These are phyloP conservation scores for Fraxinus quadrangulata DNA, from an alignment of 257 asterid genomes.

Conservation along the genomic window DNA sequence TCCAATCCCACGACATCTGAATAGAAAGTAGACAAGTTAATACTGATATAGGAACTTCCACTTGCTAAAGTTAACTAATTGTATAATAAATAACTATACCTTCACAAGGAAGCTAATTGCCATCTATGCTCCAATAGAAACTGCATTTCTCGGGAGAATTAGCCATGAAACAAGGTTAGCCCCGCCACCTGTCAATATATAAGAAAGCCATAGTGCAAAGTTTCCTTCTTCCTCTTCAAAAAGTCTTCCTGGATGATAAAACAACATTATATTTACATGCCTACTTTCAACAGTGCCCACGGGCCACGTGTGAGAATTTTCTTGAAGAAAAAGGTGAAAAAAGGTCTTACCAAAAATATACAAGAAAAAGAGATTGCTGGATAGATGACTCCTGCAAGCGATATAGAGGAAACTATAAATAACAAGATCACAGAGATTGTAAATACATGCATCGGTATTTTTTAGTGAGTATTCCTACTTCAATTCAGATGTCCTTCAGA, in stretches of 20 bases:
- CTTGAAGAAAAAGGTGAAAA: constrained; percentile 19
- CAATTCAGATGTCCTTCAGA: constrained; percentile 21
- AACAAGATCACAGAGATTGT: not conserved
- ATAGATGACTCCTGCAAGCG: constrained; percentile 77
- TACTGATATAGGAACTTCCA: constrained; percentile 9
- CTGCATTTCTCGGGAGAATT: constrained; percentile 86
- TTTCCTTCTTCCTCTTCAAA: constrained; percentile 99
- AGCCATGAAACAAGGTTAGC: constrained; percentile 97
- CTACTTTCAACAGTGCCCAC: constrained; percentile 14
- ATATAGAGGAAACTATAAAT: constrained; percentile 14
- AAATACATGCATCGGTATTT: not conserved
- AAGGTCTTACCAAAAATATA: constrained; percentile 81
- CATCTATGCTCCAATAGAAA: constrained; percentile 96
- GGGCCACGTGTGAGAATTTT: not conserved
- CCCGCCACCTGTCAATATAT: constrained; percentile 88
- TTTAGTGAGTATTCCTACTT: constrained; percentile 17
- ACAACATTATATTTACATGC: constrained; percentile 13
- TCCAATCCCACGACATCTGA: constrained; percentile 99
- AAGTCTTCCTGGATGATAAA: constrained; percentile 64
- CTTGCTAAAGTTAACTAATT: constrained; percentile 3
- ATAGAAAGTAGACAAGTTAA: constrained; percentile 23
- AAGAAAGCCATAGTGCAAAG: constrained; percentile 91
- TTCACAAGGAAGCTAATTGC: constrained; percentile 94
- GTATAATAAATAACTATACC: constrained; percentile 36
- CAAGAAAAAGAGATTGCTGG: constrained; percentile 96